These are phyloP conservation scores for Talaromyces liani DNA, from an alignment of 495 filamentous ascomycete genomes.

Conservation along the genomic window DNA sequence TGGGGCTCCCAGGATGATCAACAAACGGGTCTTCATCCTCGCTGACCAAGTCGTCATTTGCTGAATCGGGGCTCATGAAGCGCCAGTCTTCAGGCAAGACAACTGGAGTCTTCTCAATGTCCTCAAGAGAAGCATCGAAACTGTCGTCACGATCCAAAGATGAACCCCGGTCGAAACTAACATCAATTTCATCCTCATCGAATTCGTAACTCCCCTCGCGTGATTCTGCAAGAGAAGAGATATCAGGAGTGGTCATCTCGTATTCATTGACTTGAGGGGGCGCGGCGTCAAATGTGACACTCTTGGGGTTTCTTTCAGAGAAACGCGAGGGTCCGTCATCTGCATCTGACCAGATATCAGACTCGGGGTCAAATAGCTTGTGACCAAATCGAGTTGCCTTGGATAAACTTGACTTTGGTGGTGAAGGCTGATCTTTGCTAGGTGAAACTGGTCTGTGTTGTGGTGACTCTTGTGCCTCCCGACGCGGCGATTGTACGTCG, in stretches of 20 bases:
- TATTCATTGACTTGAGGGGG: constrained; percentile 95
- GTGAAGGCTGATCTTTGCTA: constrained; percentile 67
- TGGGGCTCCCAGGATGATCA: constrained; percentile 53
- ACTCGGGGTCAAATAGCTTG: constrained; percentile 63
- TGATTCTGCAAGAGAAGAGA: constrained; percentile 80
- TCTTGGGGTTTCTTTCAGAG: constrained; percentile 77
- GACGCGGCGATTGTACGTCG: constrained; percentile 37
- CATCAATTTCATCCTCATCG: constrained; percentile 62
- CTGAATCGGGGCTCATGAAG: constrained; percentile 58
- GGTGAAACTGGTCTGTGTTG: constrained; percentile 46
- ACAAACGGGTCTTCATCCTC: constrained; percentile 64
- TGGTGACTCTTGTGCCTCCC: constrained; percentile 17
- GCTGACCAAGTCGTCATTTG: constrained; percentile 43
- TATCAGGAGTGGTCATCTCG: constrained; percentile 92
- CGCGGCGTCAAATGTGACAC: constrained; percentile 90
- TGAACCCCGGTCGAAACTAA: constrained; percentile 63
- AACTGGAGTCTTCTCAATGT: constrained; percentile 93
- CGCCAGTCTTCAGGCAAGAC: constrained; percentile 95
- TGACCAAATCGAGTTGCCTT: constrained; percentile 60
- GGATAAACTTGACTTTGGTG: constrained; percentile 77
- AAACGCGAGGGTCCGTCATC: constrained; percentile 50
- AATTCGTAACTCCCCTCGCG: constrained; percentile 89
- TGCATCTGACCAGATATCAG: constrained; percentile 61
- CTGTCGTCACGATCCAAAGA: constrained; percentile 73
- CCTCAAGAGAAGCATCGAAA: constrained; percentile 89